Base-by-base conservation (phyloP, 2,329 filamentous ascomycete species). In the Xylaria digitata region DNA sequence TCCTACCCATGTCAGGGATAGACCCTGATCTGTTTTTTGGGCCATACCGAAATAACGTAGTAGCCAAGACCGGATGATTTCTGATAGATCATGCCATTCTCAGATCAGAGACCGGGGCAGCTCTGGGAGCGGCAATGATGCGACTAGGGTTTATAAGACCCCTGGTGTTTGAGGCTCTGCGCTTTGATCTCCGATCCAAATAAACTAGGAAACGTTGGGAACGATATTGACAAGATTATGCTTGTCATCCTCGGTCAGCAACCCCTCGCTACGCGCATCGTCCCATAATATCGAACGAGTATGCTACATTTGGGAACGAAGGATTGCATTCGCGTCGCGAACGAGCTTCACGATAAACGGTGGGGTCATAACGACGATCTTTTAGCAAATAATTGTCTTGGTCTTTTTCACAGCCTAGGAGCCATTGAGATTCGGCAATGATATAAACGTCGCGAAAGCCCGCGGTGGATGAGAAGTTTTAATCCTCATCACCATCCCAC, bases 241-340 rank as follows among this genome's bases (percentile, higher is more conserved):
- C 58, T 40, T 42, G 48, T 26, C 55, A 43, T 15, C 15, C 34
- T 19, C 57, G 30, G 21, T 57, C 42, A 60, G 50, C 50, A 40
- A 32, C 55, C 43, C 43, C 43, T 56, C 45, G 60, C 13, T 21
- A 54, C 45, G 21, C 26, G 34, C n/a, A 74, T 75, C 73, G 66
- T 73, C 65, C 73, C 70, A 75, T 74, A 72, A 72, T 72, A 73
- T 75, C 70, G 71, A 69, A 75, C 70, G 74, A 75, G 69, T 37
- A 30, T 50, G 68, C 71, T 68, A 69, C 67, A 70, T 69, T 55
- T 45, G 23, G n/a, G 57, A 58, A 61, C 54, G 34, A 63, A 60
- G 63, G 55, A 66, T 66, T 61, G 58, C 55, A 23, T 67, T 66
- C 56, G 61, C 65, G 72, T 74, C 70, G 67, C 72, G 71, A 58